Percentiles rank a stretch among this genome's conserved stretches.
Evolutionary conservation across 2,329 filamentous ascomycete genomes (phyloP).

Genomic region (Myrmaecium sp.): DNA sequence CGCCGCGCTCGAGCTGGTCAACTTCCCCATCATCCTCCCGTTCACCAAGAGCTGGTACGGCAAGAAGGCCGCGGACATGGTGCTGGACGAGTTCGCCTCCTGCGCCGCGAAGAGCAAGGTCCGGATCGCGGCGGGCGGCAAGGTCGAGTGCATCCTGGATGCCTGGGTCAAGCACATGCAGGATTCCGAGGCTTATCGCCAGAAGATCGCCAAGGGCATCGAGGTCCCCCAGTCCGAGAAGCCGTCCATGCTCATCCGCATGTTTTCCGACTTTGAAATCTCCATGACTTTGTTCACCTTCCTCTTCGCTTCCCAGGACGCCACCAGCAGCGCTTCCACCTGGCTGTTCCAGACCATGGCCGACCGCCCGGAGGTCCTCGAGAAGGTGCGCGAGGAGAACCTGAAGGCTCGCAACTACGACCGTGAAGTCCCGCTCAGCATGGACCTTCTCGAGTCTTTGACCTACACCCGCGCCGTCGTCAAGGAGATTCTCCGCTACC

Average conservation of each 20-base stretch:
- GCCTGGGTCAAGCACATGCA: conserved; percentile 83
- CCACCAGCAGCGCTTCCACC: conserved; percentile 80
- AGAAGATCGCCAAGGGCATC: conserved; percentile 58
- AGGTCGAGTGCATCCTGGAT: conserved; percentile 86
- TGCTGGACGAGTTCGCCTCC: conserved; percentile 73
- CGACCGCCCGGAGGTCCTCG: conserved; percentile 80
- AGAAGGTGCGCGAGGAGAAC: conserved; percentile 86
- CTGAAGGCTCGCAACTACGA: conserved; percentile 59
- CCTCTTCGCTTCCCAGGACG: conserved; percentile 93
- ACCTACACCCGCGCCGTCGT: conserved; percentile 84
- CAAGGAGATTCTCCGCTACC: conserved; percentile 52
- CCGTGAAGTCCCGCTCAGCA: conserved; percentile 48
- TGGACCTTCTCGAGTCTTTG: conserved; percentile 80
- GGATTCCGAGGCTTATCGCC: conserved; percentile 65
- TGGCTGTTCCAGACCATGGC: conserved; percentile 94
- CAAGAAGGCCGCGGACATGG: conserved; percentile 88
- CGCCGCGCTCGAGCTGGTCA: conserved; percentile 87
- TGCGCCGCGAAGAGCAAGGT: conserved; percentile 89
- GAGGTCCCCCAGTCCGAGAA: conserved; percentile 56
- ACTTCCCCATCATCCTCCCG: conserved; percentile 91
- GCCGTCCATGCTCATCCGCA: conserved; percentile 64
- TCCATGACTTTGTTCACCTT: conserved; percentile 90
- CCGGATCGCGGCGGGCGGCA: conserved; percentile 74
- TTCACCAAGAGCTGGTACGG: conserved; percentile 96
- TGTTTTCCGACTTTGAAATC: conserved; percentile 83